Evolutionary conservation across 768 basidiomycete species (phyloP).

Genomic region (Suillus brevipes): DNA sequence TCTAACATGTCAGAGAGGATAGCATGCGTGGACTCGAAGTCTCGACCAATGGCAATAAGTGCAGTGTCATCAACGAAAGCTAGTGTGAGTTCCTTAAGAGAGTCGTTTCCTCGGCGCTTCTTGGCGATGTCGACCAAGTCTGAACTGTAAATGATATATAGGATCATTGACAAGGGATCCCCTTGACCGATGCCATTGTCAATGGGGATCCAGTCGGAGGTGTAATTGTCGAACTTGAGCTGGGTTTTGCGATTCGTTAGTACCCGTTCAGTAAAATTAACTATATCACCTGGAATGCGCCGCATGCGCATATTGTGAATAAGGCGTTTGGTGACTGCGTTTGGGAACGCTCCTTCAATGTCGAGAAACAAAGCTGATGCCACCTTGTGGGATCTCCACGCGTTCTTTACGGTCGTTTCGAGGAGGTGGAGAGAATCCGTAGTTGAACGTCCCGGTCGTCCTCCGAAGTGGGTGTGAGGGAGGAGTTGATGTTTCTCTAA

Average conservation of each 20-base stretch:
- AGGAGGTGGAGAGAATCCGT: background rate
- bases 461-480: background rate
- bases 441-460: background rate
- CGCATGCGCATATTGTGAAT: background rate
- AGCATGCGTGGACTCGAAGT: rapidly evolving
- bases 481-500: background rate
- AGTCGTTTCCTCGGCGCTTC: rapidly evolving
- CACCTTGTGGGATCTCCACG: background rate
- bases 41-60: rapidly evolving
- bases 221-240: background rate
- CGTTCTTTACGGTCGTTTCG: background rate
- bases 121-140: background rate
- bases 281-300: background rate
- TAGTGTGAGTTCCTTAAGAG: background rate
- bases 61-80: background rate
- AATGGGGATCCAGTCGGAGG: background rate
- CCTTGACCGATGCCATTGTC: background rate
- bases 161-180: background rate
- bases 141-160: background rate
- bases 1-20: background rate
- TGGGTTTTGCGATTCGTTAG: background rate
- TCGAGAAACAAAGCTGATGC: background rate
- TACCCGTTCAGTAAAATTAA: background rate
- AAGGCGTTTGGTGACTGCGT: background rate
- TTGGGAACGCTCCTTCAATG: background rate